Base-by-base conservation (phyloP, 139 green algal genomes). In the Eudorina sp. region DNA sequence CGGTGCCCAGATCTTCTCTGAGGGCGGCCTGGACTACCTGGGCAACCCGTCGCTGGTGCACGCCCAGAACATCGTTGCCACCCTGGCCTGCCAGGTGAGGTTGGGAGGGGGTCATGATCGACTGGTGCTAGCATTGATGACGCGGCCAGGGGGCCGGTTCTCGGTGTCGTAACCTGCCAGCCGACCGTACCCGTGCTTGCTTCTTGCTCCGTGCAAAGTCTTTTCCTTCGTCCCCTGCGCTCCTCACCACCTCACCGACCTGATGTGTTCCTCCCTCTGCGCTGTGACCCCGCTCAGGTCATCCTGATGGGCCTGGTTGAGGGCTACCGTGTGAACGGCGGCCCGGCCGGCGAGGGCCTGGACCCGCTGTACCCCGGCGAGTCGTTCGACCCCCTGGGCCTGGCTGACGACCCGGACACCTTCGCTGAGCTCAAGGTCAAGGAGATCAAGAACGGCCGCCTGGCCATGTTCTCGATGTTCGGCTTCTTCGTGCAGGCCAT, bases 11-110 rank as follows among this genome's bases (percentile, higher is more conserved):
- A 99, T 99, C 95, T 98, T 99, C 92, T 81, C 89, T 62, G 95
- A 95, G 48, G 97, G 95, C 76, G 92, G 95, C 92, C 95, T 99
- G 38, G 94, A 99, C 96, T 99, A 99, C 95, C 93, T 99, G 84
- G 97, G 97, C 94, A 99, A 98, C 97, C 88, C 95, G 72, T 92
- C 80, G 91, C 94, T 99, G 77, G 94, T 99, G 86, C 97, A 99
- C 91, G 97, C 98, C 46, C 95, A 99, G 95, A 96, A 90, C 94
- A 98, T 99, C 90, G 86, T 99, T 36, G 97, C 97, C 86, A 99
- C 95, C 85, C 91, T 98, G 64, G 96, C 92, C 55, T 89, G 83
- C 91, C 97, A 99, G 97, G 97, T 99, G 74, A 6, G 91, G 80
- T 92, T 27, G 13, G 51, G 5, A 77, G 38, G 4, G 6, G 36